Percentiles rank a stretch among this genome's conserved stretches.
phyloP scores from a whole-genome alignment of 2,329 filamentous ascomycete species.

The Eurotiales sp. region DNA sequence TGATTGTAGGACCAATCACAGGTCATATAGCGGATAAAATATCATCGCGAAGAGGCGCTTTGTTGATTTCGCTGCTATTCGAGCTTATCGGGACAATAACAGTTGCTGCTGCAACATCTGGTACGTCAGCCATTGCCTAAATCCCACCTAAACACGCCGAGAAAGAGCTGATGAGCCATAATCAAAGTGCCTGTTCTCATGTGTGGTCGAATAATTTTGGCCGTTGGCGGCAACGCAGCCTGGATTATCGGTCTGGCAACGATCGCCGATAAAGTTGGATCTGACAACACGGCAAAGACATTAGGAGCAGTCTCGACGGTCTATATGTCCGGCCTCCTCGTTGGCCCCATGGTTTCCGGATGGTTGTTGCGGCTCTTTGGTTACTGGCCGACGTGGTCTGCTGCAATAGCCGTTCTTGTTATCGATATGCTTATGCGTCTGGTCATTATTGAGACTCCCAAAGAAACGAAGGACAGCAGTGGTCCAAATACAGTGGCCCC shows the following conservation, averaged over 20 bases:
- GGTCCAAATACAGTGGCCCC: neutral
- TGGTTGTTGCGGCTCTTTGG: constrained; percentile 25
- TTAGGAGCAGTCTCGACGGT: constrained; percentile 24
- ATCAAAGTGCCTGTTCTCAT: constrained; percentile 22
- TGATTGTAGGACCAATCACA: constrained; percentile 22
- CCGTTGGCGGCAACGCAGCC: constrained; percentile 24
- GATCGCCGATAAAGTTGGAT: constrained; percentile 25
- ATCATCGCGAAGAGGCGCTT: constrained; percentile 20
- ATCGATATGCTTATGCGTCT: constrained; percentile 27
- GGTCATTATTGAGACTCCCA: constrained; percentile 25
- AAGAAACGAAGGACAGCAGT: neutral
- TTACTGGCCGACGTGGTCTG: constrained; percentile 29
- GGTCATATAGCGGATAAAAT: constrained; percentile 23
- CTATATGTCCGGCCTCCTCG: constrained; percentile 24
- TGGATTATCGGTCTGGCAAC: constrained; percentile 32
- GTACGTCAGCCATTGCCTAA: constrained; percentile 19
- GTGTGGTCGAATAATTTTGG: constrained; percentile 28
- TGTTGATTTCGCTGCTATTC: constrained; percentile 23
- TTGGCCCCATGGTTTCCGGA: constrained; percentile 27
- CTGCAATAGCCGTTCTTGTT: constrained; percentile 23
- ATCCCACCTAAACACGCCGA: no score
- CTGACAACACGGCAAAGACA: constrained; percentile 24
- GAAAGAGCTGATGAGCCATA: neutral
- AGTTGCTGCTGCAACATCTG: constrained; percentile 22
- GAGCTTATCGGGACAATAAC: constrained; percentile 26